Percentiles rank a stretch among this genome's conserved stretches.
Conservation (phyloP, 495 filamentous ascomycete species). For the Corynascus novoguineensis region DNA sequence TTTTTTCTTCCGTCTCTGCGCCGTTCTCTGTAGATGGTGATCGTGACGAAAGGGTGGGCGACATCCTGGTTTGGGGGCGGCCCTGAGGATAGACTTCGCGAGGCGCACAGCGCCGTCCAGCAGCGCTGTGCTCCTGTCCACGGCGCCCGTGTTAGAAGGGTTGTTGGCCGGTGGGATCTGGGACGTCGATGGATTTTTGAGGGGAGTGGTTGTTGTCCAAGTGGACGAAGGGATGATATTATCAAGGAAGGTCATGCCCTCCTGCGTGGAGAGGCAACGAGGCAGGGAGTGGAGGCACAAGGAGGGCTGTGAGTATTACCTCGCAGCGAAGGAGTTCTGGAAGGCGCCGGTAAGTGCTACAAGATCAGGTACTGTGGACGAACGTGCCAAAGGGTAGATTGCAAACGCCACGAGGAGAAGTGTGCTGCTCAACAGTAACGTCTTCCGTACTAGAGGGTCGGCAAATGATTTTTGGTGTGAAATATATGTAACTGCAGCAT, state of each 20-base stretch:
- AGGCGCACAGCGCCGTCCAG: not conserved
- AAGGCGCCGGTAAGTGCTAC: slow-evolving; percentile 16
- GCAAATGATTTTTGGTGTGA: no score
- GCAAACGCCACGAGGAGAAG: slow-evolving; percentile 27
- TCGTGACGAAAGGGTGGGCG: not conserved
- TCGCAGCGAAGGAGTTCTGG: not conserved
- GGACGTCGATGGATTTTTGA: not conserved
- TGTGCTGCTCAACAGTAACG: slow-evolving; percentile 2
- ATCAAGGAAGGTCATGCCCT: slow-evolving; percentile 47
- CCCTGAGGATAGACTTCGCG: not conserved
- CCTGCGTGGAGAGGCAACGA: slow-evolving; percentile 47
- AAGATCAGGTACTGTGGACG: slow-evolving; percentile 22
- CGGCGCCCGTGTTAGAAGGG: no score
- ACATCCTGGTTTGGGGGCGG: not conserved
- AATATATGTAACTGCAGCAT: no score
- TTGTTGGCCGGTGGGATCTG: not conserved
- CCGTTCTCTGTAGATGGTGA: no score
- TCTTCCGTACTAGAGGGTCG: no score
- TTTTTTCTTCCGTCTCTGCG: no score
- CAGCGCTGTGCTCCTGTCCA: not conserved
- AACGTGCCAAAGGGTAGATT: slow-evolving; percentile 23
- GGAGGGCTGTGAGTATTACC: slow-evolving; percentile 4
- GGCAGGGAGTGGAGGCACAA: slow-evolving; percentile 45
- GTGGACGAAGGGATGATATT: slow-evolving; percentile 41
- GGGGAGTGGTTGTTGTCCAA: slow-evolving; percentile 9